These are phyloP conservation scores for Pogostemon cablin DNA, from an alignment of 257 asterid species.

Conservation along the genomic window DNA sequence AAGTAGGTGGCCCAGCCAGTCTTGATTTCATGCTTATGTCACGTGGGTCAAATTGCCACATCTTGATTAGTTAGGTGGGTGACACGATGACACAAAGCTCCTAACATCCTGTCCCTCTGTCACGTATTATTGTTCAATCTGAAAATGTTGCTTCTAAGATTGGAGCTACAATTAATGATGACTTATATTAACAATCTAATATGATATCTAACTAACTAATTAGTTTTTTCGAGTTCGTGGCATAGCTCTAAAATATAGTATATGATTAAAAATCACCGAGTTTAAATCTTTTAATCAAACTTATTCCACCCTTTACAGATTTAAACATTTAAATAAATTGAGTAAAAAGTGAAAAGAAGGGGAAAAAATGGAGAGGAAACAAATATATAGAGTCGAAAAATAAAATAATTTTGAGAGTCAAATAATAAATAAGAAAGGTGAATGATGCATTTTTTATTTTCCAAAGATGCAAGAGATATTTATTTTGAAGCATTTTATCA, in stretches of 20 bases:
- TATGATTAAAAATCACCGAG: too few relatives aligned
- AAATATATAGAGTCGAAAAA: neutral
- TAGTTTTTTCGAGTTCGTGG: too few relatives aligned
- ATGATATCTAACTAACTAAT: too few relatives aligned
- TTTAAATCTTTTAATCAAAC: too few relatives aligned
- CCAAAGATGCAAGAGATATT: too few relatives aligned
- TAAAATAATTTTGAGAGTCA: too few relatives aligned
- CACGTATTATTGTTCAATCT: neutral
- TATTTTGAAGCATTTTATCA: too few relatives aligned
- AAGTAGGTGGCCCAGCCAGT: neutral
- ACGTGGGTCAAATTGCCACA: neutral
- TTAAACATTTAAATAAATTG: neutral
- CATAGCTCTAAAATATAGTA: too few relatives aligned
- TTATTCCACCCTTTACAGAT: neutral
- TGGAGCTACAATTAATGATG: neutral
- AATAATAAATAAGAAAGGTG: neutral
- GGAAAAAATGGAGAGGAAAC: neutral
- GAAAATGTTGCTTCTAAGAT: slow-evolving; percentile 15
- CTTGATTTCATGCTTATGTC: too few relatives aligned
- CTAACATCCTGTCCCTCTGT: neutral
- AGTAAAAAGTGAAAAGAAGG: too few relatives aligned
- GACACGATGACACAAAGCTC: slow-evolving; percentile 6
- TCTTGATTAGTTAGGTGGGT: neutral
- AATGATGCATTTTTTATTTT: neutral
- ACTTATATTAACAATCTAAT: too few relatives aligned